These are phyloP conservation scores for Cardamine occulta DNA, from an alignment of 345 rosid genomes.

Conservation along the genomic window DNA sequence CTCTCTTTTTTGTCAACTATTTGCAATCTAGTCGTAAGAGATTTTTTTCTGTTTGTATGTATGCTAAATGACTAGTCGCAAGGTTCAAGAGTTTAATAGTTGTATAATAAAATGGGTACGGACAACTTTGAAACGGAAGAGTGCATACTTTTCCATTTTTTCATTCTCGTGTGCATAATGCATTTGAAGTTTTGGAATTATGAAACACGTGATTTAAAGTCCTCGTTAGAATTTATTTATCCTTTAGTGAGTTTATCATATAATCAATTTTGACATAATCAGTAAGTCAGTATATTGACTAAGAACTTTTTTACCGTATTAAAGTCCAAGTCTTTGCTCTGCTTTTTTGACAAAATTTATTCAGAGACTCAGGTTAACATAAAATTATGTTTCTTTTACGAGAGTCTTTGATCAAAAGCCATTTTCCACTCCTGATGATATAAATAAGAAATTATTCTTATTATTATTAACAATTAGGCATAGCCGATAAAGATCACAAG, in stretches of 20 bases:
- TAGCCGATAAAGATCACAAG: constrained; percentile 7
- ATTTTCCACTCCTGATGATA: background rate
- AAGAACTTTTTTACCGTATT: background rate
- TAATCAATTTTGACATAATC: background rate
- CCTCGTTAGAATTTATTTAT: background rate
- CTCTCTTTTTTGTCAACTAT: background rate
- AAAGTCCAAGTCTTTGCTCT: constrained; percentile 27
- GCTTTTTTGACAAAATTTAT: background rate
- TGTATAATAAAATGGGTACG: background rate
- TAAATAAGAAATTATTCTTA: background rate
- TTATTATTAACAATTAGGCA: background rate
- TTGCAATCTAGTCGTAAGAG: no score
- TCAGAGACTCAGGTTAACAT: constrained; percentile 4
- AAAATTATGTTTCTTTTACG: background rate
- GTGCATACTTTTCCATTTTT: constrained; percentile 22
- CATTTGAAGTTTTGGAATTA: constrained; percentile 12
- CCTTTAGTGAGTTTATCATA: background rate
- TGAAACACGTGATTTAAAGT: constrained; percentile 18
- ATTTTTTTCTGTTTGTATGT: no score
- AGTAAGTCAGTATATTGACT: constrained; percentile 32
- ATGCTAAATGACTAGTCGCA: background rate
- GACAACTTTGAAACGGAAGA: constrained; percentile 22
- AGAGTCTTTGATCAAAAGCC: background rate
- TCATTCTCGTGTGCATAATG: background rate
- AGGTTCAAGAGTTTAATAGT: background rate